Percentiles rank a stretch among this genome's conserved stretches.
These are phyloP conservation scores for Curvularia hawaiiensis DNA, from an alignment of 2,329 filamentous ascomycete species.

Conservation along the genomic window DNA sequence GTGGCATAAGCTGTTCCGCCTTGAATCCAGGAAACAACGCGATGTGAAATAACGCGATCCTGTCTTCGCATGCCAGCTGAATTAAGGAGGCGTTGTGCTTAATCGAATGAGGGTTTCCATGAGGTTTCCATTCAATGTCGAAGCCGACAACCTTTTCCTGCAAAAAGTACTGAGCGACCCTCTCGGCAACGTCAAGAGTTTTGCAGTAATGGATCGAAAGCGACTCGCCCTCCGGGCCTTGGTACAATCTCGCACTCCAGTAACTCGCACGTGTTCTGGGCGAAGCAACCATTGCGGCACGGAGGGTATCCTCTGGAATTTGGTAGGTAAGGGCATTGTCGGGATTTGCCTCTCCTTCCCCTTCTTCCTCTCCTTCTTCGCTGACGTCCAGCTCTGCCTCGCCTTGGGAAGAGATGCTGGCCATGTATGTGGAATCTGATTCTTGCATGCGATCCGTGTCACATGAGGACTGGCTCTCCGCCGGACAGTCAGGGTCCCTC, in stretches of 20 bases:
- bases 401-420: neutral
- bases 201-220: slow-evolving; percentile 80
- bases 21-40: slow-evolving; percentile 54
- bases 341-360: slow-evolving; percentile 15
- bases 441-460: neutral
- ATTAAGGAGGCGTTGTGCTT: slow-evolving; percentile 84
- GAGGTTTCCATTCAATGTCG: slow-evolving; percentile 81
- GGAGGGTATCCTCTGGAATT: slow-evolving; percentile 37
- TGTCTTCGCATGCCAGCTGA: slow-evolving; percentile 78
- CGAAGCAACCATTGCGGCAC: slow-evolving; percentile 37
- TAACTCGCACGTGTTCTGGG: slow-evolving; percentile 49
- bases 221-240: slow-evolving; percentile 57
- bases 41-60: slow-evolving; percentile 82
- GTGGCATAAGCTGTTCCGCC: slow-evolving; percentile 65
- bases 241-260: slow-evolving; percentile 73
- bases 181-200: slow-evolving; percentile 69
- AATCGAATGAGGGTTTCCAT: slow-evolving; percentile 54
- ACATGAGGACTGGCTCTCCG: neutral
- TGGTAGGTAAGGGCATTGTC: slow-evolving; percentile 38
- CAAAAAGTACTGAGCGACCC: slow-evolving; percentile 70
- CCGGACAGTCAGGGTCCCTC: neutral
- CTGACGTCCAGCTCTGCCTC: slow-evolving; percentile 9
- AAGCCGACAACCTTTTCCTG: slow-evolving; percentile 78
- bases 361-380: slow-evolving; percentile 1
- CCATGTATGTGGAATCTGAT: neutral